These are phyloP conservation scores for Fragosphaeria purpurea DNA, from an alignment of 2,329 filamentous ascomycete species.

Conservation along the genomic window DNA sequence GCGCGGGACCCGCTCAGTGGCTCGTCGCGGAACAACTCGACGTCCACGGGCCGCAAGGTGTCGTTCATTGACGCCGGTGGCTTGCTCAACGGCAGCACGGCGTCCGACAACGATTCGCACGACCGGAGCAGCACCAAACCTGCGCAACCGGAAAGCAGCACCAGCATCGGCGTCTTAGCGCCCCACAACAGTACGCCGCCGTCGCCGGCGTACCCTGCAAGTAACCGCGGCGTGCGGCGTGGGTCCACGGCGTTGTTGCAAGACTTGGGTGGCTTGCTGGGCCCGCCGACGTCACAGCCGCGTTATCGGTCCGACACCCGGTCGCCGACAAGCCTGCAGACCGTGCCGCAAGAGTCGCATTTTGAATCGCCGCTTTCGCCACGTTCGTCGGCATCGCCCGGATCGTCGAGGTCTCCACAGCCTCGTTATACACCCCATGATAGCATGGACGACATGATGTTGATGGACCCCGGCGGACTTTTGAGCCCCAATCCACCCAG, in stretches of 20 bases:
- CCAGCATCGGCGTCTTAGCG: slow-evolving; percentile 16
- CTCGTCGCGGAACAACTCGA: slow-evolving; percentile 28
- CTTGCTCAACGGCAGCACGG: slow-evolving; percentile 43
- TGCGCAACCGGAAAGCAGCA: slow-evolving; percentile 25
- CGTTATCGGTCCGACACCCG: neutral
- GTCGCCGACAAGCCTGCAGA: slow-evolving; percentile 27
- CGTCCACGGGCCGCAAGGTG: slow-evolving; percentile 46
- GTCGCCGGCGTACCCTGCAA: slow-evolving; percentile 30
- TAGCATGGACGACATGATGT: slow-evolving; percentile 5
- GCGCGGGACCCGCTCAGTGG: slow-evolving; percentile 24
- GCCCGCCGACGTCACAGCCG: slow-evolving; percentile 20
- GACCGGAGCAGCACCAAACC: too few relatives aligned
- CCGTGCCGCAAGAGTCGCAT: slow-evolving; percentile 27
- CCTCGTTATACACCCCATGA: neutral
- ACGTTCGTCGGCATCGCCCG: neutral
- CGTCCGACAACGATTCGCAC: slow-evolving; percentile 16
- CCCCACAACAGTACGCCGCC: slow-evolving; percentile 29
- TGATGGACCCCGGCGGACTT: slow-evolving; percentile 13
- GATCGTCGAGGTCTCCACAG: neutral
- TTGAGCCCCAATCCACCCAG: neutral
- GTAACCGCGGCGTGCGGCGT: slow-evolving; percentile 34
- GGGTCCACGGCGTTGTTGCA: slow-evolving; percentile 50
- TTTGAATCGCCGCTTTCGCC: neutral
- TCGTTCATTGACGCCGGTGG: slow-evolving; percentile 84
- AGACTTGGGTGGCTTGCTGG: slow-evolving; percentile 46